Evolutionary conservation across 1,139 yeast species (phyloP), one percentile per base, ranked within the genome.

Genomic region (Pichia sp.): DNA sequence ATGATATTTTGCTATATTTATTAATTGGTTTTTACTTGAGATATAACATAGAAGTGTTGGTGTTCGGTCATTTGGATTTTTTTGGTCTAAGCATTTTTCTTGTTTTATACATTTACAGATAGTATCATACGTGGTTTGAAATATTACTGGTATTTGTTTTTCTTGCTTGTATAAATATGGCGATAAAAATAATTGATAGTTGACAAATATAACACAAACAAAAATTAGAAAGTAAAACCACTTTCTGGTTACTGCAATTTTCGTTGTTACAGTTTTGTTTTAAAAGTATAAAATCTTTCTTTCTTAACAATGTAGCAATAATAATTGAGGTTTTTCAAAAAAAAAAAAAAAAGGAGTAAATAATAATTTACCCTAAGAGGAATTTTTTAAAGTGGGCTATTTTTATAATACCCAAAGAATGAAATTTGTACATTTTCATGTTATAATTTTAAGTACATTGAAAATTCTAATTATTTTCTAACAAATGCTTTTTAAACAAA

Each of bases 61-160:
- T 2, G 27, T 25, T 7, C 11, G 7, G 3, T 36, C 35, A 5
- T 42, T 30, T 36, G 6, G 29, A 10, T 2, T 1, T 33, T 7
- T 5, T 11, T 32, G 7, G 7, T 3, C 3, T 33, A 5, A 9
- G 7, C 9, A 5, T 26, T 25, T 11, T 27, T 34, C 10, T 36
- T 41, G 26, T 31, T 11, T 39, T 18, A 39, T 7, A 35, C 52
- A 49, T 40, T 36, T 46, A 31, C 43, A 34, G 6, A 49, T 43
- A 34, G 34, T 46, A 27, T 33, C 28, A 34, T 41, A 46, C 2
- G 45, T 9, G 3, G 30, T 8, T 35, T 49, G 49, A 25, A 49
- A 49, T 4, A 35, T 11, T 8, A 29, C 25, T 5, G 52, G 52
- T n/a, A 49, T n/a, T 9, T n/a, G 4, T 1, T 38, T 34, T 11